Conservation (phyloP, 2,329 filamentous ascomycete species). For the Xylariaceae sp. region DNA sequence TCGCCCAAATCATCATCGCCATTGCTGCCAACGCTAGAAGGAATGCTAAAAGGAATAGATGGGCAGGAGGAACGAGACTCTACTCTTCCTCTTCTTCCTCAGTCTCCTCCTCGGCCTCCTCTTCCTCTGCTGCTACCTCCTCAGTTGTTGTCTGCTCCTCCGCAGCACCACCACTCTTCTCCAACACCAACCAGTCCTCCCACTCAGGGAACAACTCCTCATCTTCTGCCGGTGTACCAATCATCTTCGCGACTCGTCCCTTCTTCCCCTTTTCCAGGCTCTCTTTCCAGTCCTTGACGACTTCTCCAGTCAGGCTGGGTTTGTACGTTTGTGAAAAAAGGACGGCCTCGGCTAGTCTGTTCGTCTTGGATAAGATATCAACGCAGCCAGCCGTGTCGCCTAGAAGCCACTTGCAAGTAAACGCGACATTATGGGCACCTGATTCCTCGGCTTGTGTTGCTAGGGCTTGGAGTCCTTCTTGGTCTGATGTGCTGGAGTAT, state of each 20-base stretch:
- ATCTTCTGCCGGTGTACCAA: slow-evolving; percentile 78
- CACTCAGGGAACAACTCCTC: slow-evolving; percentile 93
- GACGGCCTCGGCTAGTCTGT: slow-evolving; percentile 77
- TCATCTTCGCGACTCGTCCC: slow-evolving; percentile 74
- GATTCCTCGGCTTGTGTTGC: slow-evolving; percentile 70
- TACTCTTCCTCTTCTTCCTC: slow-evolving; percentile 19
- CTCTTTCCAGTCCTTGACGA: slow-evolving; percentile 78
- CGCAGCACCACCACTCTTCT: slow-evolving; percentile 61
- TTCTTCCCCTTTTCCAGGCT: slow-evolving; percentile 81
- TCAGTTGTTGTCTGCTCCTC: slow-evolving; percentile 30
- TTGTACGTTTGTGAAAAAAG: slow-evolving; percentile 95
- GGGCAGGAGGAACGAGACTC: not conserved
- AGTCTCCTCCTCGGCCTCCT: slow-evolving; percentile 6
- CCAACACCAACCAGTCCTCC: slow-evolving; percentile 82
- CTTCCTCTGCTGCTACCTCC: slow-evolving; percentile 21
- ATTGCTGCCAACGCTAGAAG: no score
- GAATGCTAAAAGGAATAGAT: no score
- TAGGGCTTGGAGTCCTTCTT: slow-evolving; percentile 67
- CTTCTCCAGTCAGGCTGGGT: slow-evolving; percentile 65
- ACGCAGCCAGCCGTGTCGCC: slow-evolving; percentile 80
- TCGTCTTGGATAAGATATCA: slow-evolving; percentile 73
- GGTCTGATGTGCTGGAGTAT: slow-evolving; percentile 80
- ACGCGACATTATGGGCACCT: slow-evolving; percentile 87
- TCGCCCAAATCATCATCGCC: no score
- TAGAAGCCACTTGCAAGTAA: slow-evolving; percentile 83